Conservation (phyloP, 2,329 filamentous ascomycete species). For the Beauveria caledonica region DNA sequence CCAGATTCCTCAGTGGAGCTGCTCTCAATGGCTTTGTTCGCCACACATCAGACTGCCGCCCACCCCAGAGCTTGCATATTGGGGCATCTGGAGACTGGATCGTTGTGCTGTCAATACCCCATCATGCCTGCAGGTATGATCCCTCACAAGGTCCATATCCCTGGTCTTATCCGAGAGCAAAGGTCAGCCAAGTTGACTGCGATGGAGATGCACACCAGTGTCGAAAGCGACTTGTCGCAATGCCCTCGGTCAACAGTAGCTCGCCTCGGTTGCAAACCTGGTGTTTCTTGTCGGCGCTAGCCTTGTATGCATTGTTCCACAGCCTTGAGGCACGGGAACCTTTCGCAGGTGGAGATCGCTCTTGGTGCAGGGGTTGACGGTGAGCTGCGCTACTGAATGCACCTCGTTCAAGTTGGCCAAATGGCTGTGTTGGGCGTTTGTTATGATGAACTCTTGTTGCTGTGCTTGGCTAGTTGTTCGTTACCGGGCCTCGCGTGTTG, state of each 20-base stretch:
- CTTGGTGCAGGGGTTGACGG: background rate
- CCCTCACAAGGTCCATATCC: background rate
- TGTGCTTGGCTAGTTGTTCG: background rate
- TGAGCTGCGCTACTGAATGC: slow-evolving; percentile 7
- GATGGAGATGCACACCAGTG: background rate
- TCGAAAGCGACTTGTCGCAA: background rate
- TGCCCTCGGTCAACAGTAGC: background rate
- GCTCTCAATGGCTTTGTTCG: background rate
- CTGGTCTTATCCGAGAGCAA: background rate
- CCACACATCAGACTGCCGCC: background rate
- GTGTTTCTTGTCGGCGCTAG: background rate
- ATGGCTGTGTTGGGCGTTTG: background rate
- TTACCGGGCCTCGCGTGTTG: background rate
- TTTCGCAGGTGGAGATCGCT: background rate
- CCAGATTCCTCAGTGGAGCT: slow-evolving; percentile 1
- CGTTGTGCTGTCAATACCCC: background rate
- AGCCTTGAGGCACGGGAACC: background rate
- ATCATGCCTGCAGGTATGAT: background rate
- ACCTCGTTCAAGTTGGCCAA: slow-evolving; percentile 7
- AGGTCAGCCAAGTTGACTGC: background rate
- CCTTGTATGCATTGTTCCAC: background rate
- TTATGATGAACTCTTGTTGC: background rate
- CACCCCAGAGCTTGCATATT: background rate
- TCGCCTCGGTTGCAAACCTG: background rate
- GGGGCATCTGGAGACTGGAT: slow-evolving; percentile 1